Percentiles rank a stretch among this genome's conserved stretches.
Conservation (phyloP, 148 eudicot genomes). For the Silene conica region DNA sequence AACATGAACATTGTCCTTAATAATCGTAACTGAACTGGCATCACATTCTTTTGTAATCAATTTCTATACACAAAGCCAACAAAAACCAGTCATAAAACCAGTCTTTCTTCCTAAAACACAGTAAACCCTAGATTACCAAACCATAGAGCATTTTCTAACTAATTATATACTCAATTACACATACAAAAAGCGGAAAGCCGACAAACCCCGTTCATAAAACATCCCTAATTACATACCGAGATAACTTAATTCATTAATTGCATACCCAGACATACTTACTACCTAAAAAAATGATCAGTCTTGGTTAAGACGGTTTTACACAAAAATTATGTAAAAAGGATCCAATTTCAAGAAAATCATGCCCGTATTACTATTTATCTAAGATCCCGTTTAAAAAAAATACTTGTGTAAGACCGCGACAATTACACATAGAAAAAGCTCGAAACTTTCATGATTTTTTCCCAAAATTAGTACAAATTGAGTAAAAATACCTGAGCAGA, state of each 20-base stretch:
- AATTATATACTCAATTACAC: too few species aligned
- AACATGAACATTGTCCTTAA: slow-evolving; percentile 72
- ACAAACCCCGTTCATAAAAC: slow-evolving; percentile 7
- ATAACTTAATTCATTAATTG: neutral
- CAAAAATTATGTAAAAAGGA: too few species aligned
- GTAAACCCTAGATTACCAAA: neutral
- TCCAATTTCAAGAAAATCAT: too few species aligned
- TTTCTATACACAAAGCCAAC: slow-evolving; percentile 33
- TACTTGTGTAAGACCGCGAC: too few species aligned
- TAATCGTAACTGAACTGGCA: slow-evolving; percentile 36
- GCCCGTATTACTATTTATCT: too few species aligned
- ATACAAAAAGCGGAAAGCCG: neutral
- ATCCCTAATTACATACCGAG: neutral
- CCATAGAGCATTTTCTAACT: neutral
- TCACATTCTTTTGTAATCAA: slow-evolving; percentile 38
- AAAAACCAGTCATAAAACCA: slow-evolving; percentile 2
- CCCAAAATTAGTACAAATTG: neutral
- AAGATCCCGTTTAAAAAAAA: too few species aligned
- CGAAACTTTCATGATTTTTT: too few species aligned
- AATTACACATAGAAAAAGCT: too few species aligned
- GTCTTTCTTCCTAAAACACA: neutral
- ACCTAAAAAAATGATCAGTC: too few species aligned
- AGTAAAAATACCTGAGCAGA: slow-evolving; percentile 59
- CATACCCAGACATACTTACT: neutral
- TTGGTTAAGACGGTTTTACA: too few species aligned